Percentiles rank a stretch among this genome's conserved stretches.
Conservation (phyloP, 495 filamentous ascomycete species). For the Aspergillus avenaceus region DNA sequence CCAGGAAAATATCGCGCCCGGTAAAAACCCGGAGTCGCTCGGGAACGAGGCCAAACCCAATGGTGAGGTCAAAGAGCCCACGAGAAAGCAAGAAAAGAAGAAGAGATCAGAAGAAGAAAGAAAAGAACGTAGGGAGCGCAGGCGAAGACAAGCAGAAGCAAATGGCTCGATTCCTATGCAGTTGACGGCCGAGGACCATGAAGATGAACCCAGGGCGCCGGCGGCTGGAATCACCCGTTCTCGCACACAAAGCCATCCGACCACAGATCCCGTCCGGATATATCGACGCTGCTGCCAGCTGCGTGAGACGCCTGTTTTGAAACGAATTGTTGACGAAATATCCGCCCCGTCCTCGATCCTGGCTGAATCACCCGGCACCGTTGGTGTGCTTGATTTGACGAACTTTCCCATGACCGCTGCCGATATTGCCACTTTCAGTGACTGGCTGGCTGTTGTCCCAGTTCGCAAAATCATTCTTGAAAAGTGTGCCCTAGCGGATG, state of each 20-base stretch:
- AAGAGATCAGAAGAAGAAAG: slow-evolving; percentile 84
- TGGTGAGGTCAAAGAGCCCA: slow-evolving; percentile 45
- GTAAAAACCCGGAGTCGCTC: slow-evolving; percentile 17
- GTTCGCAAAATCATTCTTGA: slow-evolving; percentile 81
- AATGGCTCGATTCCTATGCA: slow-evolving; percentile 81
- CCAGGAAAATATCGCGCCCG: slow-evolving; percentile 15
- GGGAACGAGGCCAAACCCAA: slow-evolving; percentile 28
- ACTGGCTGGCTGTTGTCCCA: slow-evolving; percentile 92
- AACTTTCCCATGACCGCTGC: slow-evolving; percentile 77
- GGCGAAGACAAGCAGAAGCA: slow-evolving; percentile 70
- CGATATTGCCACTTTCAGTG: slow-evolving; percentile 81
- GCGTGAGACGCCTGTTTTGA: slow-evolving; percentile 83
- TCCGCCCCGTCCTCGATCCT: slow-evolving; percentile 59
- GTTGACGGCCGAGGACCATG: slow-evolving; percentile 54
- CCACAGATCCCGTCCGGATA: slow-evolving; percentile 87
- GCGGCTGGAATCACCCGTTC: slow-evolving; percentile 27
- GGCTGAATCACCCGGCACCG: slow-evolving; percentile 59
- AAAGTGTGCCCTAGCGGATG: slow-evolving; percentile 80
- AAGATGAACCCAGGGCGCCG: slow-evolving; percentile 37
- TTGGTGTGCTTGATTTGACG: slow-evolving; percentile 77
- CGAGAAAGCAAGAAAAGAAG: slow-evolving; percentile 83
- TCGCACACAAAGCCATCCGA: slow-evolving; percentile 65
- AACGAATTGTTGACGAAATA: slow-evolving; percentile 84
- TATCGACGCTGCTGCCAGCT: slow-evolving; percentile 94
- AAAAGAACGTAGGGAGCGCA: slow-evolving; percentile 81